A percentile compares a stretch with the other conserved stretches of the same genome.
Conservation (phyloP, 2,329 filamentous ascomycete species). For the Nemania abortiva region DNA sequence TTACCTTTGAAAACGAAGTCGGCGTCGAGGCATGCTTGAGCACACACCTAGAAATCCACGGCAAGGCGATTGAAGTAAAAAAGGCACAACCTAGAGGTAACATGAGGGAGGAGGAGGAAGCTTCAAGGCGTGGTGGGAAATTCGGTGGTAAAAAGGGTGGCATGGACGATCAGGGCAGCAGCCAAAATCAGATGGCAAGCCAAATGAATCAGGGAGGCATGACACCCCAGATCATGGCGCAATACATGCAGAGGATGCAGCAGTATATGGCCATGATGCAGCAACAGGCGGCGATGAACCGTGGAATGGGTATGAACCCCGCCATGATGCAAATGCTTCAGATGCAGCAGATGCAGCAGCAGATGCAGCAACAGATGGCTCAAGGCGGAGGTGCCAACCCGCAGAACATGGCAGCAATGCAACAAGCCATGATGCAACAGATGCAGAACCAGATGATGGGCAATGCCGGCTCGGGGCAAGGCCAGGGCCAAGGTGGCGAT, state of each 20-base stretch:
- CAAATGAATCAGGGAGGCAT: slow-evolving; percentile 66
- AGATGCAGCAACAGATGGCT: slow-evolving; percentile 67
- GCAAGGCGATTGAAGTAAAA: slow-evolving; percentile 98
- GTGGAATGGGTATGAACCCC: slow-evolving; percentile 77
- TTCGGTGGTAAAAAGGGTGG: slow-evolving; percentile 70
- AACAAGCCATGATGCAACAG: slow-evolving; percentile 70
- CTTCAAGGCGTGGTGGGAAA: slow-evolving; percentile 69
- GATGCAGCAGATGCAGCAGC: slow-evolving; percentile 78
- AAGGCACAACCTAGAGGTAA: slow-evolving; percentile 96
- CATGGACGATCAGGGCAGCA: slow-evolving; percentile 55
- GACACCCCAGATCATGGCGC: slow-evolving; percentile 97
- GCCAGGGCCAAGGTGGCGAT: slow-evolving; percentile 53
- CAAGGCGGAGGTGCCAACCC: slow-evolving; percentile 52
- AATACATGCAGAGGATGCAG: slow-evolving; percentile 99
- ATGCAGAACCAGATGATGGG: slow-evolving; percentile 58
- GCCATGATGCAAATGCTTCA: slow-evolving; percentile 82
- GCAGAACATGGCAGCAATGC: slow-evolving; percentile 60
- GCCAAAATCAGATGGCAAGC: slow-evolving; percentile 48
- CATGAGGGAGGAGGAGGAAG: slow-evolving; percentile 88
- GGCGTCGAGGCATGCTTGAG: slow-evolving; percentile 93
- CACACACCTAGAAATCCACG: slow-evolving; percentile 88
- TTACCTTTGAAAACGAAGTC: slow-evolving; percentile 96
- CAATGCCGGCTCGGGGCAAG: slow-evolving; percentile 47
- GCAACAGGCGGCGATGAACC: slow-evolving; percentile 88
- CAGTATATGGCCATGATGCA: slow-evolving; percentile 97